These are phyloP conservation scores for Fraxinus albicans DNA, from an alignment of 305 asterid species.

Conservation along the genomic window DNA sequence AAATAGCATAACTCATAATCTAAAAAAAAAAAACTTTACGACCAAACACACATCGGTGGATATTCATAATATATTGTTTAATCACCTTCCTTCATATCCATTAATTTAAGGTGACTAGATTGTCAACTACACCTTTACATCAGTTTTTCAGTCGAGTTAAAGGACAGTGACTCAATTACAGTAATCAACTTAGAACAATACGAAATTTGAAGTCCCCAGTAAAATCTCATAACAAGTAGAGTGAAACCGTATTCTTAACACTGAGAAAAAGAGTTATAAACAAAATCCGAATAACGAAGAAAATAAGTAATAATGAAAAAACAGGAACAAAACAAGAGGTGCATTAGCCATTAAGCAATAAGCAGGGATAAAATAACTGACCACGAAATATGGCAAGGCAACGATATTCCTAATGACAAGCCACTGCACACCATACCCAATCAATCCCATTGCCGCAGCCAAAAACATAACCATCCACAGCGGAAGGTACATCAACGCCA, in stretches of 20 bases:
- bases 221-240: background rate
- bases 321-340: background rate
- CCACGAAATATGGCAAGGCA: conserved; percentile 23
- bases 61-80: background rate
- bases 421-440: conserved; percentile 27
- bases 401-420: conserved; percentile 24
- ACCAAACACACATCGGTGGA: too few species aligned
- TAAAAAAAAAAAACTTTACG: too few species aligned
- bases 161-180: background rate
- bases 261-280: background rate
- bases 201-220: background rate
- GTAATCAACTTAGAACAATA: background rate
- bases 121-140: background rate
- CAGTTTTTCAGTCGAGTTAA: background rate
- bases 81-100: background rate
- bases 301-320: background rate
- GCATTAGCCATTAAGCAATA: background rate
- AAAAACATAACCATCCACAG: conserved; percentile 17
- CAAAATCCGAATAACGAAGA: background rate
- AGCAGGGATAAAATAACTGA: background rate
- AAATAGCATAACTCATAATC: too few species aligned
- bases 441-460: conserved; percentile 21
- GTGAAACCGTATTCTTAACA: background rate
- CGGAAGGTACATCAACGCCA: conserved; percentile 19
- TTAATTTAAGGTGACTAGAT: background rate